phyloP scores from a whole-genome alignment of 2,329 filamentous ascomycete genomes.

The Helotiales sp. region DNA sequence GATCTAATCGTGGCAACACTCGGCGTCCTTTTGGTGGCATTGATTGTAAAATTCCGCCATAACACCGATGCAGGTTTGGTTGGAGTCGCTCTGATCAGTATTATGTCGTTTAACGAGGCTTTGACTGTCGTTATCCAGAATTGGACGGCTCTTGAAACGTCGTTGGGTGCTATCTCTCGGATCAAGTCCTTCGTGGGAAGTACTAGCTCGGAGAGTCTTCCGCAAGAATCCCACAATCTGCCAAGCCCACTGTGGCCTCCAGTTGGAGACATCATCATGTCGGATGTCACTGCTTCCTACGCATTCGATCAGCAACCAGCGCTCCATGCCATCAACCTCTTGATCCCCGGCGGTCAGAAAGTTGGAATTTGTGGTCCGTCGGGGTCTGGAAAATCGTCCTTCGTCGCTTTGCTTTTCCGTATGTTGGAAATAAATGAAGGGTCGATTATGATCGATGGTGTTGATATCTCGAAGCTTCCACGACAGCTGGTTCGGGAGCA shows the following conservation, averaged over 20 bases:
- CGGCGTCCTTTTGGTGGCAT: constrained; percentile 33
- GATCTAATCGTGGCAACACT: constrained; percentile 28
- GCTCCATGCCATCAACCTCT: constrained; percentile 40
- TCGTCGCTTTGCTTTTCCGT: constrained; percentile 49
- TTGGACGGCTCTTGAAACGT: constrained; percentile 30
- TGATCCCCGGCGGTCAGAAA: constrained; percentile 48
- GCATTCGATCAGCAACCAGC: constrained; percentile 21
- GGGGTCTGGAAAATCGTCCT: constrained; percentile 42
- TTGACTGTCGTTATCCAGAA: constrained; percentile 19
- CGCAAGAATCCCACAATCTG: constrained; percentile 14
- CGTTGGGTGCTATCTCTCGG: constrained; percentile 23
- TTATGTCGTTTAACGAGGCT: constrained; percentile 25
- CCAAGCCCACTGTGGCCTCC: constrained; percentile 21
- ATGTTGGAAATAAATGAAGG: constrained; percentile 45
- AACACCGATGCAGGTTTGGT: constrained; percentile 25
- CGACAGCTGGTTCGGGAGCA: constrained; percentile 45
- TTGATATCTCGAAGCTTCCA: constrained; percentile 45
- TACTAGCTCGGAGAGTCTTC: constrained; percentile 18
- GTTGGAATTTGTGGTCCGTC: constrained; percentile 46
- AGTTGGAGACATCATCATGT: constrained; percentile 34
- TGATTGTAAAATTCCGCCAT: constrained; percentile 33
- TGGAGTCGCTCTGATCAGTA: constrained; percentile 32
- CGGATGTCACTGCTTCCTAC: constrained; percentile 32
- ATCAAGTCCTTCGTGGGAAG: constrained; percentile 17
- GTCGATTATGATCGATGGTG: constrained; percentile 46